Evolutionary conservation across 2,329 filamentous ascomycete species (phyloP).

Genomic region (Trichothecium sympodiale): DNA sequence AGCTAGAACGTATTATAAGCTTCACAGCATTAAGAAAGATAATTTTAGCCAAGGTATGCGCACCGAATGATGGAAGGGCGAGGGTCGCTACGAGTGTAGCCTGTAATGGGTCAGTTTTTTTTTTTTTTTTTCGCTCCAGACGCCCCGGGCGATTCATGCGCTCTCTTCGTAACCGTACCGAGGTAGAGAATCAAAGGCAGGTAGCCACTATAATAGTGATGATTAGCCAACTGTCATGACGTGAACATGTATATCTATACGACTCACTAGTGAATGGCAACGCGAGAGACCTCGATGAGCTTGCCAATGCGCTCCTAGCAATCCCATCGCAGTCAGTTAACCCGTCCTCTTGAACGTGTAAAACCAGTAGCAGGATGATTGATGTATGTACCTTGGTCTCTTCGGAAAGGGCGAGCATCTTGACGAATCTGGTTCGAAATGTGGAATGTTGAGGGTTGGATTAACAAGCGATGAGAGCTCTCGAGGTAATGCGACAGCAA

Average conservation of each 20-base stretch:
- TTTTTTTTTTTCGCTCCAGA: conserved; percentile 4
- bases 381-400: conserved; percentile 96
- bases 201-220: conserved; percentile 77
- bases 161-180: conserved; percentile 50
- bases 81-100: conserved; percentile 90
- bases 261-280: conserved; percentile 89
- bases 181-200: conserved; percentile 94
- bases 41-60: conserved; percentile 8
- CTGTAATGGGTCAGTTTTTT: conserved; percentile 32
- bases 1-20: conserved; percentile 28
- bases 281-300: conserved; percentile 87
- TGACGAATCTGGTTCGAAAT: conserved; percentile 15
- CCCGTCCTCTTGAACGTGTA: neutral
- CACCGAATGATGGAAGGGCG: conserved; percentile 61
- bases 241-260: neutral
- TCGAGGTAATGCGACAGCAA: too few species aligned
- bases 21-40: neutral
- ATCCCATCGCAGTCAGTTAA: conserved; percentile 4
- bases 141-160: conserved; percentile 6
- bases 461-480: conserved; percentile 4
- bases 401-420: conserved; percentile 68
- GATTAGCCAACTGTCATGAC: too few species aligned
- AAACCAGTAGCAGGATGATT: too few species aligned
- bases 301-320: conserved; percentile 89
- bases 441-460: neutral